phyloP scores from a whole-genome alignment of 2,329 filamentous ascomycete species.

The Arthrobotrys conoides region DNA sequence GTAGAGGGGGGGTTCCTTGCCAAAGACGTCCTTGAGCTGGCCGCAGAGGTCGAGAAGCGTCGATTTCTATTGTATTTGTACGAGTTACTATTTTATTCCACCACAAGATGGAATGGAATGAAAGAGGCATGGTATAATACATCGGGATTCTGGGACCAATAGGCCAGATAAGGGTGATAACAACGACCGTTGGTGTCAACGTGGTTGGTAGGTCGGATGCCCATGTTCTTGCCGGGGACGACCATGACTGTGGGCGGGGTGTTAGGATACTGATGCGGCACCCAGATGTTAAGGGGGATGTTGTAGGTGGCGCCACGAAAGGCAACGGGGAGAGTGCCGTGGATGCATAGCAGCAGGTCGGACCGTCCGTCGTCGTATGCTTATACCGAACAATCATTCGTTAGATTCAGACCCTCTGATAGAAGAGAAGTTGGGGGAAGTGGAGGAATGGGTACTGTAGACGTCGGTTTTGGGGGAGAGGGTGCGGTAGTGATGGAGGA shows the following conservation, averaged over 20 bases:
- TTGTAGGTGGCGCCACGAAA: slow-evolving; percentile 92
- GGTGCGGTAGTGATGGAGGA: slow-evolving; percentile 82
- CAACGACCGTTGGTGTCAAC: slow-evolving; percentile 92
- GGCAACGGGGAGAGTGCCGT: slow-evolving; percentile 88
- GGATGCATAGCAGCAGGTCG: slow-evolving; percentile 86
- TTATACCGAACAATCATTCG: slow-evolving; percentile 66
- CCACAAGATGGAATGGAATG: too few species aligned
- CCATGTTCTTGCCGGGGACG: slow-evolving; percentile 87
- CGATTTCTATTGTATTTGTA: slow-evolving; percentile 74
- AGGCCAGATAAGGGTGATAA: slow-evolving; percentile 94
- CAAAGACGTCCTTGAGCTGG: slow-evolving; percentile 87
- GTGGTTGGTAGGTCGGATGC: slow-evolving; percentile 91
- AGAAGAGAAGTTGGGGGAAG: slow-evolving; percentile 68
- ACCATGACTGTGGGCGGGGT: slow-evolving; percentile 91
- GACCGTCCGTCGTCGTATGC: slow-evolving; percentile 90
- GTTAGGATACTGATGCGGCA: slow-evolving; percentile 89
- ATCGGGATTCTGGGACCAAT: slow-evolving; percentile 92
- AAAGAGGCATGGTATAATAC: slow-evolving; percentile 69
- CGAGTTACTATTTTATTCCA: too few species aligned
- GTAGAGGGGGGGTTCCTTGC: slow-evolving; percentile 93
- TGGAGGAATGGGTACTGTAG: slow-evolving; percentile 73
- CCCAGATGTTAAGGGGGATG: slow-evolving; percentile 93
- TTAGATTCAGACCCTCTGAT: slow-evolving; percentile 57
- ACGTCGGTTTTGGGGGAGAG: slow-evolving; percentile 91
- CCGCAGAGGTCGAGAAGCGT: slow-evolving; percentile 85